These are phyloP conservation scores for Fusarium xylarioides DNA, from an alignment of 2,329 filamentous ascomycete species.

Conservation along the genomic window DNA sequence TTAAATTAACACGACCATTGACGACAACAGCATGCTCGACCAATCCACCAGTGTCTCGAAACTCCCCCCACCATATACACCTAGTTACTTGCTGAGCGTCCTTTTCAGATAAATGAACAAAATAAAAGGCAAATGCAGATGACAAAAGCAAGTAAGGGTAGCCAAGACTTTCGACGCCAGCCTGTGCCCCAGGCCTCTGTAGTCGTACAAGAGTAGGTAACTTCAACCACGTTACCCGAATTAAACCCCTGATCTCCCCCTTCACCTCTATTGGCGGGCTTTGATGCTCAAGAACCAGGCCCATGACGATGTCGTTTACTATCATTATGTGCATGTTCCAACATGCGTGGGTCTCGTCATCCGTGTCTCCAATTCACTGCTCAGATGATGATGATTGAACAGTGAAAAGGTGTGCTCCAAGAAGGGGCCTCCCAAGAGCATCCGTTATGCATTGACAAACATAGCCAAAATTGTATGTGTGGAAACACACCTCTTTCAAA, in stretches of 20 bases:
- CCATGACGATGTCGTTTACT: slow-evolving; percentile 28
- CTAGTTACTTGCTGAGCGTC: slow-evolving; percentile 23
- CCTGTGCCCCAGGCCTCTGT: slow-evolving; percentile 39
- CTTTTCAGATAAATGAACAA: slow-evolving; percentile 26
- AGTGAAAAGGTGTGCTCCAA: background rate
- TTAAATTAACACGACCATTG: slow-evolving; percentile 23
- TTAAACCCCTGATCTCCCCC: slow-evolving; percentile 36
- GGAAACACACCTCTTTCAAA: slow-evolving; percentile 29
- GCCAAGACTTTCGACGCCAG: slow-evolving; percentile 34
- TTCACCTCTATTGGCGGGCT: slow-evolving; percentile 30
- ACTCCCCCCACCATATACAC: slow-evolving; percentile 26
- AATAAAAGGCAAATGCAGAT: slow-evolving; percentile 15
- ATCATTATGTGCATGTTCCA: slow-evolving; percentile 24
- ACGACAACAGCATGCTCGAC: slow-evolving; percentile 22
- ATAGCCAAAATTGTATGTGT: slow-evolving; percentile 11
- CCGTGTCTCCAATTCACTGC: background rate
- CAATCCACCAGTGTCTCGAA: slow-evolving; percentile 8
- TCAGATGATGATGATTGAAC: background rate
- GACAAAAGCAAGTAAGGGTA: slow-evolving; percentile 19
- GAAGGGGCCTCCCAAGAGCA: background rate
- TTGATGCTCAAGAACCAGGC: slow-evolving; percentile 22
- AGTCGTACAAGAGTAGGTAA: slow-evolving; percentile 49
- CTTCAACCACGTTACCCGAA: slow-evolving; percentile 45
- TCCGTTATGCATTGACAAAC: slow-evolving; percentile 18
- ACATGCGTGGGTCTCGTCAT: slow-evolving; percentile 2